Evolutionary conservation across 495 filamentous ascomycete species (phyloP), one percentile per base, ranked within the genome.

Genomic region (Aspergillus panamensis): DNA sequence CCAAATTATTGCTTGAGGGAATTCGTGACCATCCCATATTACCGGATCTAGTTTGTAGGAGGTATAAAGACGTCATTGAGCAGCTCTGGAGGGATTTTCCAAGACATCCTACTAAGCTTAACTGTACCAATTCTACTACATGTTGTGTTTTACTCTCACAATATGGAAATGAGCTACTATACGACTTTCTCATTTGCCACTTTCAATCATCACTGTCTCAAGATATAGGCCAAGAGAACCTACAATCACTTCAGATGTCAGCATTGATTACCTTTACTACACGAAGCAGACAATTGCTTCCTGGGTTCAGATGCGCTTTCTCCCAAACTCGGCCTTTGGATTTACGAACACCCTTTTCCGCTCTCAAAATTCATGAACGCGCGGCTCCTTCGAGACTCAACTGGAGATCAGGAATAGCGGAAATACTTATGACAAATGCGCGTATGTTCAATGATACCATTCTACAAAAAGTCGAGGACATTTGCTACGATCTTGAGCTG

Each of bases 401-500:
- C 54, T 84, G 80, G 82, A 76, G 71, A 55, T 59, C 65, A 12
- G 67, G 64, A 1, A 53, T 85, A 6, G 62, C 66, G 2, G 64
- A 72, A 13, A 61, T 70, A 1, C 63, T 79, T 19, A 65, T 68
- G 33, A 66, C 65, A 40, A 70, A 69, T 61, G 67, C 75, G 8
- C 61, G 63, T 2, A 55, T 63, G 21, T 70, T 72, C 20, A 70
- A 78, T 12, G 67, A 79, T 13, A 62, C 57, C 21, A 65, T 83
- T 25, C 66, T 84, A 20, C 71, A 71, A 20, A 77, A 73, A 35
- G 69, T 85, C 7, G 76, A 77, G 42, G 71, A 77, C 14, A 69
- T 78, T 16, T 85, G 82, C 59, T 71, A 73, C 16, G 80, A 85
- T 45, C 70, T 85, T 6, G 83, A 86, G 55, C 68, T 70, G 48